Conservation (phyloP, 495 filamentous ascomycete species). For the Xylaria curta region DNA sequence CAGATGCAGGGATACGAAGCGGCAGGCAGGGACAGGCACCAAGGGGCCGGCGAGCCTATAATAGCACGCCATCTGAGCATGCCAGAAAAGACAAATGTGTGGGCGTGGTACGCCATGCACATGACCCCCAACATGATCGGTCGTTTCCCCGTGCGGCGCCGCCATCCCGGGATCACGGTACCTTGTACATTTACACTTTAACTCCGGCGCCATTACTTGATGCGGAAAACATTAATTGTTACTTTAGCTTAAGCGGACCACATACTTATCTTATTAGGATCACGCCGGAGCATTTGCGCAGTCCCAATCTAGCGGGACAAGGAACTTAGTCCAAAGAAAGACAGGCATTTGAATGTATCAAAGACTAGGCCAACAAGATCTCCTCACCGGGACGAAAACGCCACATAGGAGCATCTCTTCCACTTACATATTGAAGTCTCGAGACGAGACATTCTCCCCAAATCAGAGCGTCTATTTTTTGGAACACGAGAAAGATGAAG, state of each 20-base stretch:
- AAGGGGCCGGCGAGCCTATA: constrained; percentile 11
- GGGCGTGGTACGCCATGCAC: constrained; percentile 11
- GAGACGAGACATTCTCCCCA: constrained; percentile 5
- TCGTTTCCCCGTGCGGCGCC: constrained; percentile 19
- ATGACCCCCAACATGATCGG: constrained; percentile 22
- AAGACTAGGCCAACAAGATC: neutral
- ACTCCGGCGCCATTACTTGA: constrained; percentile 1
- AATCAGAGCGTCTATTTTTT: neutral
- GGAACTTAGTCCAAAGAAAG: neutral
- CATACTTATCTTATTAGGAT: neutral
- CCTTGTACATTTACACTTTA: neutral
- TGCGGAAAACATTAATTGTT: neutral
- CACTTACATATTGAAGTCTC: neutral
- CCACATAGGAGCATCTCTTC: neutral
- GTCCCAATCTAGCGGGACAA: neutral
- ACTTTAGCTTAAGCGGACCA: neutral
- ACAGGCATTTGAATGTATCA: neutral
- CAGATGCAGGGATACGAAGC: constrained; percentile 22
- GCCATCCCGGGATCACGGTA: constrained; percentile 18
- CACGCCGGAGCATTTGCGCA: neutral
- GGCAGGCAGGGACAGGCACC: constrained; percentile 19
- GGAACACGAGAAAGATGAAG: constrained; percentile 1
- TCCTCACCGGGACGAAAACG: neutral
- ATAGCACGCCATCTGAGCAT: constrained; percentile 1
- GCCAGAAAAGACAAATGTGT: neutral